Evolutionary conservation across 768 basidiomycete species (phyloP).

Genomic region (Termitomyces eurrhizus): DNA sequence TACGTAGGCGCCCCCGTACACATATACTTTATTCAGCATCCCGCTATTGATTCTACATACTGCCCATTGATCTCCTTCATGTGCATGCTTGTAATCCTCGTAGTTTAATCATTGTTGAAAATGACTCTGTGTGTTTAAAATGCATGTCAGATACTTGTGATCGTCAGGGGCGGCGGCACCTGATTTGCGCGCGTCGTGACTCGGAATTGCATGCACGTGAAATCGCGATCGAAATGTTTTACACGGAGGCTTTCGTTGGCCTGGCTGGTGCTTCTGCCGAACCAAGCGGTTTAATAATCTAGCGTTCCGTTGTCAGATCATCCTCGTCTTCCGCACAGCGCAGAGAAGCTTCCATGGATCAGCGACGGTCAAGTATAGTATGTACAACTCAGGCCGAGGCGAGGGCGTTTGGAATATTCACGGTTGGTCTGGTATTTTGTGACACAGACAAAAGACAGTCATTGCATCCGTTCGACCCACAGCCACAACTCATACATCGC

Average conservation of each 20-base stretch:
- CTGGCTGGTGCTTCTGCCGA: not conserved
- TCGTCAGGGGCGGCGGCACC: not conserved
- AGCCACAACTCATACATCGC: not conserved
- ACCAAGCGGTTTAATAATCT: not conserved
- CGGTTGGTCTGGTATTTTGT: not conserved
- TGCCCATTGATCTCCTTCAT: not conserved
- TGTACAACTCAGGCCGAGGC: not conserved
- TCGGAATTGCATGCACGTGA: not conserved
- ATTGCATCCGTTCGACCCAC: not conserved
- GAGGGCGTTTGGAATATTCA: not conserved
- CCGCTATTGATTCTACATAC: not conserved
- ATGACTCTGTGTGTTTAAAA: not conserved
- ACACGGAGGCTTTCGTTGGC: not conserved
- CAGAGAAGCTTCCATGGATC: not conserved
- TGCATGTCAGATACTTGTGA: not conserved
- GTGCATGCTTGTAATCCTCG: constrained; percentile 13
- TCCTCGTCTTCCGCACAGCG: not conserved
- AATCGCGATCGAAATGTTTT: constrained; percentile 1
- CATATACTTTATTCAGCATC: not conserved
- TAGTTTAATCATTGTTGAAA: constrained; percentile 10
- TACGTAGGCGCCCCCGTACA: constrained; percentile 3
- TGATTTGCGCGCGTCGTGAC: not conserved
- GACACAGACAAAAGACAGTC: not conserved
- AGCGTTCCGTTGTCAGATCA: not conserved
- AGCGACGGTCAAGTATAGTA: not conserved